These are phyloP conservation scores for Colletotrichum sublineola DNA, from an alignment of 2,329 filamentous ascomycete species.

Conservation along the genomic window DNA sequence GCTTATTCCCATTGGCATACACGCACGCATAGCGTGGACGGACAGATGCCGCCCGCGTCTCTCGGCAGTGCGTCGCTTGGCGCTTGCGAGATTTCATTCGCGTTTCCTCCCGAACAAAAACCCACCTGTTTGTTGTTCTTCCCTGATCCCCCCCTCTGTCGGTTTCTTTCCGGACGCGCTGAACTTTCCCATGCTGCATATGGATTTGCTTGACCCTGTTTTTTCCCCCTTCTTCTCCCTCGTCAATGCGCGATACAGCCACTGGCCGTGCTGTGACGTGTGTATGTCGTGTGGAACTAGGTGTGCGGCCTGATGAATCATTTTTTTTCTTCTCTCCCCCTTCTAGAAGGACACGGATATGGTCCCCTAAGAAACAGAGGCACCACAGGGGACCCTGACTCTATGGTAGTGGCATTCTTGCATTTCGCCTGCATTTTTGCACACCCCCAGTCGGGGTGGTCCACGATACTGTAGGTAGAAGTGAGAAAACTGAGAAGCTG, in stretches of 20 bases:
- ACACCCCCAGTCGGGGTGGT: too few relatives aligned
- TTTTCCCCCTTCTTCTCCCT: not conserved
- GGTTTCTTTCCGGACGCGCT: conserved; percentile 21
- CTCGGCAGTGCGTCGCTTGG: too few relatives aligned
- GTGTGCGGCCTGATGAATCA: too few relatives aligned
- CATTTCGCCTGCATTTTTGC: not conserved
- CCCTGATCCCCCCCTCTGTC: not conserved
- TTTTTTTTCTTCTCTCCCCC: too few relatives aligned
- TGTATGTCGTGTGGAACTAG: too few relatives aligned
- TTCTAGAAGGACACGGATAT: conserved; percentile 9
- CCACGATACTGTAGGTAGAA: too few relatives aligned
- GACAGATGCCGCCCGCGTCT: conserved; percentile 23
- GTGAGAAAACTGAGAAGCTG: not conserved
- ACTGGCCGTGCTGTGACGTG: not conserved
- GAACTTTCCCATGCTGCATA: not conserved
- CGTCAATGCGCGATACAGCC: not conserved
- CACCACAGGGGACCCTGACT: conserved; percentile 18
- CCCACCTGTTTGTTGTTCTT: too few relatives aligned
- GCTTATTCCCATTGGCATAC: conserved; percentile 6
- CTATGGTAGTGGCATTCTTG: not conserved
- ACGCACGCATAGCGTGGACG: not conserved
- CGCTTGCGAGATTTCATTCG: not conserved
- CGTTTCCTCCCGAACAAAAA: too few relatives aligned
- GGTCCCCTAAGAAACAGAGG: too few relatives aligned
- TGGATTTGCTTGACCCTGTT: not conserved